phyloP scores from a whole-genome alignment of 1,284 basidiomycete genomes.

The Fomitiporia mediterranea region DNA sequence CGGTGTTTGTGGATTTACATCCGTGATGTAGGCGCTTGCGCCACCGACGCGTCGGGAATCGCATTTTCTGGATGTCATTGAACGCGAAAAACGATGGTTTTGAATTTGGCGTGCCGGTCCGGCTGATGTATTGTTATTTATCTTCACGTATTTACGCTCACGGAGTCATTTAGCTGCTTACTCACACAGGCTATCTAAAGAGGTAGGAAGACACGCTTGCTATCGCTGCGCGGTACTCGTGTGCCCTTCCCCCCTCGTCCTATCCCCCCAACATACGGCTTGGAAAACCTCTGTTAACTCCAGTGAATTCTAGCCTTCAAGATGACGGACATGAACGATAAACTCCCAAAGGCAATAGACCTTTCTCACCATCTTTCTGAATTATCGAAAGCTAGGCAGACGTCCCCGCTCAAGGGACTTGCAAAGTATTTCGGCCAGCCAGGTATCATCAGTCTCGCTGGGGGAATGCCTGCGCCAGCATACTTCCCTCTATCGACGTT shows the following conservation, averaged over 20 bases:
- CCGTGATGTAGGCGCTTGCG: not conserved
- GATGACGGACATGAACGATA: slow-evolving; percentile 1
- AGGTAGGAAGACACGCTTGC: not conserved
- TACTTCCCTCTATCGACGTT: slow-evolving; percentile 63
- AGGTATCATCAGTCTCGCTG: slow-evolving; percentile 52
- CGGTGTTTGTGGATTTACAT: not conserved
- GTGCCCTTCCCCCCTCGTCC: not conserved
- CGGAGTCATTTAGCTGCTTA: not conserved
- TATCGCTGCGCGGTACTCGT: not conserved
- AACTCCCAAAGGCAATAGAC: slow-evolving; percentile 44
- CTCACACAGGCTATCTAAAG: not conserved
- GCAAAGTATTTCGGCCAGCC: slow-evolving; percentile 50
- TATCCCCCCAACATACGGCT: not conserved
- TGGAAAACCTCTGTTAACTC: not conserved
- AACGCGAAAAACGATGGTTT: not conserved
- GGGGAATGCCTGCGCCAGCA: slow-evolving; percentile 55
- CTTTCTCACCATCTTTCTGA: slow-evolving; percentile 56
- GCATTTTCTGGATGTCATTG: not conserved
- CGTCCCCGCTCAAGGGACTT: slow-evolving; percentile 62
- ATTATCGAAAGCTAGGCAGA: slow-evolving; percentile 45
- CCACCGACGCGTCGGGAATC: too few species aligned
- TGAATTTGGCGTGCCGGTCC: not conserved
- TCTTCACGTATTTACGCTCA: not conserved
- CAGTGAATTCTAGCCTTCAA: not conserved
- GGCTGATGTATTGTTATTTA: not conserved